phyloP scores from a whole-genome alignment of 805 yeast species.

The Wickerhamomyces chambardii region DNA sequence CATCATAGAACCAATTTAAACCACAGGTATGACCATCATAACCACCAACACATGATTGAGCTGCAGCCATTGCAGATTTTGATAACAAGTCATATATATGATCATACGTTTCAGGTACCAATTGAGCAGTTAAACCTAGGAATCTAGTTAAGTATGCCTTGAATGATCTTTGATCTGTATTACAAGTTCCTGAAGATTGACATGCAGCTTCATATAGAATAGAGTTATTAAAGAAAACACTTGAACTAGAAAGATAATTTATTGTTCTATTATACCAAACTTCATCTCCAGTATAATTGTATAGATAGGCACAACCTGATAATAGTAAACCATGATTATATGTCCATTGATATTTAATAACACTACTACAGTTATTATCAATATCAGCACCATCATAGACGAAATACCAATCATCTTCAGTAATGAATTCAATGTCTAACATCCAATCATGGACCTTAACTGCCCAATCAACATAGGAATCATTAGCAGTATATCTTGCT shows the following conservation, averaged over 20 bases:
- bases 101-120: slow-evolving; percentile 46
- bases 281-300: slow-evolving; percentile 49
- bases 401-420: slow-evolving; percentile 25
- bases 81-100: slow-evolving; percentile 36
- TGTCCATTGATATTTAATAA: slow-evolving; percentile 57
- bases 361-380: slow-evolving; percentile 36
- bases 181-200: slow-evolving; percentile 46
- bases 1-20: slow-evolving; percentile 48
- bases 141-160: slow-evolving; percentile 62
- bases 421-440: slow-evolving; percentile 34
- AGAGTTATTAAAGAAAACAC: slow-evolving; percentile 46
- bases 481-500: slow-evolving; percentile 70
- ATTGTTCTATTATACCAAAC: slow-evolving; percentile 50
- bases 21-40: slow-evolving; percentile 80
- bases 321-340: slow-evolving; percentile 66
- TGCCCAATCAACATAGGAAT: slow-evolving; percentile 65
- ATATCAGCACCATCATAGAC: slow-evolving; percentile 59
- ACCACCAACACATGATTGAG: slow-evolving; percentile 75
- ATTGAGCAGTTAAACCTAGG: slow-evolving; percentile 50
- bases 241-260: slow-evolving; percentile 35
- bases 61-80: slow-evolving; percentile 62
- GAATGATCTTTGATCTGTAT: slow-evolving; percentile 69
- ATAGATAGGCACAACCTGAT: slow-evolving; percentile 62
- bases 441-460: slow-evolving; percentile 74
- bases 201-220: slow-evolving; percentile 70